Evolutionary conservation across 768 basidiomycete species (phyloP).

Genomic region (Amanita rubescens): DNA sequence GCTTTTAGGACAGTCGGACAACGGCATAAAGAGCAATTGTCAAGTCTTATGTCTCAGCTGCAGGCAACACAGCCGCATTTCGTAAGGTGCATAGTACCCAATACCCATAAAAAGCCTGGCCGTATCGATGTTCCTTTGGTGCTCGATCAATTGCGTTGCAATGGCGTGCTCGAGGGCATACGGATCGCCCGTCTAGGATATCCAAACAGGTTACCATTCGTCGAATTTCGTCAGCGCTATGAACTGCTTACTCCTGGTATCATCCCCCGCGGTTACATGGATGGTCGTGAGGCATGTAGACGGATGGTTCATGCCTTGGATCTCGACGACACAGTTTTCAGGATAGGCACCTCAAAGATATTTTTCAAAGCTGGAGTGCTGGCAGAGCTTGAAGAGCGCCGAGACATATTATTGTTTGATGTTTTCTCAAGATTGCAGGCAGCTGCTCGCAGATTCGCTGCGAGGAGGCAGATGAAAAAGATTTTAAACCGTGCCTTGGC

Average conservation of each 20-base stretch:
- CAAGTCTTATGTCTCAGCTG: conserved; percentile 85
- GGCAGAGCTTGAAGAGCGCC: conserved; percentile 89
- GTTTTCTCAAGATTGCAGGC: conserved; percentile 88
- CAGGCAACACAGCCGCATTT: conserved; percentile 96
- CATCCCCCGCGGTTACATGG: conserved; percentile 94
- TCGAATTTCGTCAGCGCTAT: conserved; percentile 96
- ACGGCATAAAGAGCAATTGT: conserved; percentile 91
- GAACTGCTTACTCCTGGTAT: conserved; percentile 92
- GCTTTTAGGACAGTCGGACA: conserved; percentile 96
- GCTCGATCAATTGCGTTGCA: conserved; percentile 93
- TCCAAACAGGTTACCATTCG: conserved; percentile 93
- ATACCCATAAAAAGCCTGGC: conserved; percentile 83
- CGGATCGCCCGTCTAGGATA: conserved; percentile 96
- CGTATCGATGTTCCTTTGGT: conserved; percentile 91
- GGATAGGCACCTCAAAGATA: conserved; percentile 93
- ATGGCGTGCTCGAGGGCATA: conserved; percentile 98
- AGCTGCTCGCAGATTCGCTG: conserved; percentile 75
- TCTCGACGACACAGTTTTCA: conserved; percentile 77
- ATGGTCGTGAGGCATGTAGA: conserved; percentile 89
- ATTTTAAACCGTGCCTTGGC: conserved; percentile 88
- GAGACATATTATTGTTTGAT: conserved; percentile 83
- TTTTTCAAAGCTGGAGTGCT: conserved; percentile 99
- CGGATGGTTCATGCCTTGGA: conserved; percentile 88
- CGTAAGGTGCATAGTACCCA: conserved; percentile 96
- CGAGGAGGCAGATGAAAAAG: conserved; percentile 89